Evolutionary conservation across 306 rosid genomes (phyloP), one percentile per base, ranked within the genome.

Genomic region (Clitoria ternatea): DNA sequence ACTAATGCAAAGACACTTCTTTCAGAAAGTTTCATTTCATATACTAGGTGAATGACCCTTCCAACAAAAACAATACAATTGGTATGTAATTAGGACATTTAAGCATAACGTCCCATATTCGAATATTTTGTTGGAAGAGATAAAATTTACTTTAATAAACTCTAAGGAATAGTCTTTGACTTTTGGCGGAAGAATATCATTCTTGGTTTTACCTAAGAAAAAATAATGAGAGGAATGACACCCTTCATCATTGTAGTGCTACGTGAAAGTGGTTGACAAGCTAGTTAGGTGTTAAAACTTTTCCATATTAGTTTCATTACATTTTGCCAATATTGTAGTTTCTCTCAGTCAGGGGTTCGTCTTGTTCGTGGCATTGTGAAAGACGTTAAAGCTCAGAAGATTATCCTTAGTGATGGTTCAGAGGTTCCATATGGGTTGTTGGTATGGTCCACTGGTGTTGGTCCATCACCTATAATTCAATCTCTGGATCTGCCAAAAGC

Each of bases 361-460:
- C 92, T 91, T 70, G 89, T 91, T 8, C 90, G 87, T 17, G 97
- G 97, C 33, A 65, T 82, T 15, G 97, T 88, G 65, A 91, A 91
- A 73, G 90, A 88, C 66, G 96, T 91, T 42, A 69, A 88, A 69
- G 80, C 84, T 73, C 78, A 85, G 61, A 86, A 76, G 71, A 73
- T 91, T 65, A 56, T 91, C 73, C 97, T 91, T 43, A 82, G 59
- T 40, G 96, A 91, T 83, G 97, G 86, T 66, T 81, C 85, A 10
- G 92, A 91, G 81, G 96, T 91, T 68, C 96, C 97, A 42, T 91
- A 81, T 74, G 97, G 97, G 22, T 70, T 91, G 80, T 52, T 91
- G 49, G 97, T 91, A 23, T 91, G 97, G 97, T 88, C 97, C 42
- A 91, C 96, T 5, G 96, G 97, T 61, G 97, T 91, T 76, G 96